These are phyloP conservation scores for Harringtonia lauricola DNA, from an alignment of 2,329 filamentous ascomycete genomes.

Conservation along the genomic window DNA sequence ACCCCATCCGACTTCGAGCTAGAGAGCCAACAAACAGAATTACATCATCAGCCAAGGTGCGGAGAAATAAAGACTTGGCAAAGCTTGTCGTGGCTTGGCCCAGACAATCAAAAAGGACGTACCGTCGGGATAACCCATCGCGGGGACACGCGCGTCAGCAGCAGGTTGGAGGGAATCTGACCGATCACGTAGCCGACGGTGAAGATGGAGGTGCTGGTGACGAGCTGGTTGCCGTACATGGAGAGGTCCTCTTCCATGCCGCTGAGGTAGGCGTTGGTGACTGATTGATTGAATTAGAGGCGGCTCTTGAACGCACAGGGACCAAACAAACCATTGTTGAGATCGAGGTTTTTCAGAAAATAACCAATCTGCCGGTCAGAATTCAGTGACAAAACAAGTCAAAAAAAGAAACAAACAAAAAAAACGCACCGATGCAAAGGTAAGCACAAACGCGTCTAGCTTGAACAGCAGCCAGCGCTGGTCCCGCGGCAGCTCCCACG, in stretches of 20 bases:
- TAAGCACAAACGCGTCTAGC: conserved; percentile 22
- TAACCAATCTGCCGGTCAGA: too few relatives aligned
- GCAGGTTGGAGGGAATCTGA: conserved; percentile 16
- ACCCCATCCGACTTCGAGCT: conserved; percentile 20
- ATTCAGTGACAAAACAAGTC: too few relatives aligned
- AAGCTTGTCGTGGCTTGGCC: too few relatives aligned
- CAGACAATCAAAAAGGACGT: too few relatives aligned
- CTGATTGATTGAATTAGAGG: too few relatives aligned
- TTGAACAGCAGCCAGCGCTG: conserved; percentile 23
- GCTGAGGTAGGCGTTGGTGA: conserved; percentile 34
- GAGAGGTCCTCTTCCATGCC: conserved; percentile 35
- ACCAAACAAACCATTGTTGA: too few relatives aligned
- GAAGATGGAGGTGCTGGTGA: conserved; percentile 22
- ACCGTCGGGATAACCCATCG: conserved; percentile 20
- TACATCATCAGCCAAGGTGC: too few relatives aligned
- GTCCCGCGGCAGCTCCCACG: conserved; percentile 20
- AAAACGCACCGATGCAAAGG: conserved; percentile 22
- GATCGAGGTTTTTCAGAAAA: conserved; percentile 25
- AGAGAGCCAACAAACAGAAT: too few relatives aligned
- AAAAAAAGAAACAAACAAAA: too few relatives aligned
- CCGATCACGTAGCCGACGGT: conserved; percentile 16
- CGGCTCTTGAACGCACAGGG: too few relatives aligned
- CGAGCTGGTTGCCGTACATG: conserved; percentile 28
- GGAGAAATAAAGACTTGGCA: too few relatives aligned
- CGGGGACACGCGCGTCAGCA: conserved; percentile 15